phyloP scores from a whole-genome alignment of 2,329 filamentous ascomycete species.

The Ophiostoma piceae region DNA sequence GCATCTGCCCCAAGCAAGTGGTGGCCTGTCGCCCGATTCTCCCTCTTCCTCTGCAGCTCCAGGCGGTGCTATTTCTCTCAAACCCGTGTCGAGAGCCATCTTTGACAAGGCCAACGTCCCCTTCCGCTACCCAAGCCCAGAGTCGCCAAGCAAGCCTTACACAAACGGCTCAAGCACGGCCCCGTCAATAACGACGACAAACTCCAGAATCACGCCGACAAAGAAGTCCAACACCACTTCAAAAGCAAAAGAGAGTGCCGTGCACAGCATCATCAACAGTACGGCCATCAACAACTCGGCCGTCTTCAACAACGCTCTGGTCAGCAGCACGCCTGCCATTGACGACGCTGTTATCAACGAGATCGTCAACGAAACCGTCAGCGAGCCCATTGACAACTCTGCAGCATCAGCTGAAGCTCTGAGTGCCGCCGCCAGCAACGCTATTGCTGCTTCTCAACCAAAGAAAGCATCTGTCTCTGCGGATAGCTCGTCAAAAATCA shows the following conservation, averaged over 20 bases:
- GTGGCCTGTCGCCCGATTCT: conserved; percentile 14
- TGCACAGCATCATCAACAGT: conserved; percentile 20
- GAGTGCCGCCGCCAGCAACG: background rate
- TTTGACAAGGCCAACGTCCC: conserved; percentile 41
- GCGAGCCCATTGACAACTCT: background rate
- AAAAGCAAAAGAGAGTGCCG: conserved; percentile 24
- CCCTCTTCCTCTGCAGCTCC: conserved; percentile 29
- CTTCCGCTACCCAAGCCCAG: conserved; percentile 40
- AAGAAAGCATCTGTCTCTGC: conserved; percentile 14
- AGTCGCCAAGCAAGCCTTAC: conserved; percentile 29
- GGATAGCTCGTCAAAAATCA: background rate
- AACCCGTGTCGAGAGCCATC: conserved; percentile 48
- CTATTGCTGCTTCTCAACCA: background rate
- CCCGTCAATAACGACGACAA: conserved; percentile 31
- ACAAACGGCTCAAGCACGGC: conserved; percentile 18
- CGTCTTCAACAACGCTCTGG: background rate
- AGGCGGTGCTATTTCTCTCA: conserved; percentile 41
- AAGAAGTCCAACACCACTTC: conserved; percentile 29
- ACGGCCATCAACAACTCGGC: conserved; percentile 7
- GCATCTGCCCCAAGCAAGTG: conserved; percentile 37
- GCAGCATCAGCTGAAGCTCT: background rate
- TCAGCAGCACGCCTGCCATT: background rate
- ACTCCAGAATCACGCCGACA: conserved; percentile 30
- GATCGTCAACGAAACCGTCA: conserved; percentile 12
- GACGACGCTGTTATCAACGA: conserved; percentile 13